Base-by-base conservation (phyloP, 2,329 filamentous ascomycete genomes). In the Plectosphaerella sp. region DNA sequence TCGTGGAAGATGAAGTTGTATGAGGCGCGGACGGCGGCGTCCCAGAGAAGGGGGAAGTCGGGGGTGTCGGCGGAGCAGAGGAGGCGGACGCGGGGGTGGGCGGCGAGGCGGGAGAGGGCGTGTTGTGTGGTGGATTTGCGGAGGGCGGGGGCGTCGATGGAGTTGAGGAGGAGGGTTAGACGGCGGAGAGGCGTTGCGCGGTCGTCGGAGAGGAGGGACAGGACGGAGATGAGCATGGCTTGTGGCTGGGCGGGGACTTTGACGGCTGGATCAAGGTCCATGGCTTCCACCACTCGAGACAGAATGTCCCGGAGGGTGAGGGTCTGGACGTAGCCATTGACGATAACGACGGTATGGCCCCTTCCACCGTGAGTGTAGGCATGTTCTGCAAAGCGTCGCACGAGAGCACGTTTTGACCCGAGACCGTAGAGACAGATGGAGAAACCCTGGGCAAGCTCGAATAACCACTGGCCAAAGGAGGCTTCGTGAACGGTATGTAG, bases 1-100 rank as follows among this genome's bases (percentile, higher is more conserved):
- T 99, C 92, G 72, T 99, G 94, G 70, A 95, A 97, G 25, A 91
- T 75, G 60, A 97, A 92, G 66, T 89, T 88, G 70, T 92, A 90
- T 25, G 88, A 83, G 15, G 90, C 87, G 46, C 89, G 87, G n/a
- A 92, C 78, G 51, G 86, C 86, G 50, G 89, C 86, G 69, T 97
- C 91, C 92, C 93, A 99, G 48, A 97, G 79, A 1, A 97, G 72
- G 1, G 90, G 75, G 63, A 96, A 96, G 61, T 89, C 90, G 7
- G 92, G 91, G 9, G 90, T 91, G 70, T 97, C 93, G 52, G 87
- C 88, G 1, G 91, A 95, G 60, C 87, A 89, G 28, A 95, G 69
- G 24, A 97, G 74, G 50, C 79, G 82, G 56, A 97, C 78, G 39
- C 77, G 78, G 1, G 86, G 83, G 61, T 93, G 88, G 0, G 87